A percentile compares a stretch with the other conserved stretches of the same genome.
phyloP scores from a whole-genome alignment of 2,329 filamentous ascomycete genomes.

The Xylaria sp. region DNA sequence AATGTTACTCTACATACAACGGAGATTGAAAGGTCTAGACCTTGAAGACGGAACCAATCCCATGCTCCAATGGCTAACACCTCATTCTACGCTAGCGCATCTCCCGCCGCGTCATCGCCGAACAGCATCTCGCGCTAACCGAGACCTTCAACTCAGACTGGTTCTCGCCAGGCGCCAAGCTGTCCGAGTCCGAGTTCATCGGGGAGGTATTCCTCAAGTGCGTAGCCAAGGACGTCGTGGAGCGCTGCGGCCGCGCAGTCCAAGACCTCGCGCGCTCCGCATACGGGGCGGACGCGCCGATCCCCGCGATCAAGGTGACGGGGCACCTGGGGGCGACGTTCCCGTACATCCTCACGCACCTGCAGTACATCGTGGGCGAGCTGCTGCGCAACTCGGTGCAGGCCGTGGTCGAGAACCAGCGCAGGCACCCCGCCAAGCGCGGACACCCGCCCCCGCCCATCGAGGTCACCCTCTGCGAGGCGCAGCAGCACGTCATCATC shows the following conservation, averaged over 20 bases:
- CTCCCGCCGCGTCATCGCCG: slow-evolving; percentile 92
- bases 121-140: slow-evolving; percentile 93
- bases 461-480: slow-evolving; percentile 92
- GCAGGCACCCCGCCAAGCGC: slow-evolving; percentile 45
- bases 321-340: slow-evolving; percentile 91
- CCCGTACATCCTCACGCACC: slow-evolving; percentile 92
- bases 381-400: slow-evolving; percentile 94
- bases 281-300: slow-evolving; percentile 70
- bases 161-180: slow-evolving; percentile 82
- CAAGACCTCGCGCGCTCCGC: slow-evolving; percentile 75
- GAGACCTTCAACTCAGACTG: slow-evolving; percentile 91
- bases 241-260: slow-evolving; percentile 79
- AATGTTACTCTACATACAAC: background rate
- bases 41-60: background rate
- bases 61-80: background rate
- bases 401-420: slow-evolving; percentile 79
- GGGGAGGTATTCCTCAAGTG: slow-evolving; percentile 95
- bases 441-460: slow-evolving; percentile 72
- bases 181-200: slow-evolving; percentile 80
- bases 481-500: slow-evolving; percentile 93
- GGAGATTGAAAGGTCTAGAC: background rate
- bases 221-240: slow-evolving; percentile 86
- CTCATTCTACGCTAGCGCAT: slow-evolving; percentile 68
- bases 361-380: slow-evolving; percentile 97
- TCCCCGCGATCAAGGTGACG: slow-evolving; percentile 82